Evolutionary conservation across 208 protist species (phyloP), one percentile per base, ranked within the genome.

Genomic region (Leishmania turanica): DNA sequence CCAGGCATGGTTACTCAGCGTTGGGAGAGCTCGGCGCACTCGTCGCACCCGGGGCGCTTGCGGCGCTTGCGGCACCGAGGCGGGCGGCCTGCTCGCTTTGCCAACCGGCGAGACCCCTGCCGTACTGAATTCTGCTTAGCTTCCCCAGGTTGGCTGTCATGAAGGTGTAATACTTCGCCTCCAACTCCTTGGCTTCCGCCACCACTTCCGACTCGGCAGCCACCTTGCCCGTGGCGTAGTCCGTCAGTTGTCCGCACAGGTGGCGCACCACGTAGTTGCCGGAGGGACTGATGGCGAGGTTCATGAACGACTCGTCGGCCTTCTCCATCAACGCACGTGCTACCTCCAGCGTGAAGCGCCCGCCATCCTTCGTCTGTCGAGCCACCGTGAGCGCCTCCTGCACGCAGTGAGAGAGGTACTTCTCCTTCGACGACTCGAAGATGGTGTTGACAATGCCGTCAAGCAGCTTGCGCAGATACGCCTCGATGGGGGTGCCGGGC

Each of bases 381-480:
- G 91, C 87, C 60, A 83, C 87, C 54, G 78, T 80, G 47, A 97
- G 85, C 42, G 90, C 89, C 34, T 89, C 83, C 80, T 97, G 91
- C n/a, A 95, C 88, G 79, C 91, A 95, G 85, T 97, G 95, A 11
- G 93, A 97, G 1, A 89, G 89, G 78, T 89, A 96, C 82, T 94
- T 93, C 72, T 97, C 88, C 71, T 88, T 78, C 79, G 90, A 90
- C 0, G 93, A 79, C n/a, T 94, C 89, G 56, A 91, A 91, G 49
- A 95, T 89, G 21, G 86, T 89, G 56, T 79, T 81, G n/a, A 88
- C 78, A 37, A 97, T 84, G 73, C 75, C 47, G 79, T 95, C 84
- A 56, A 92, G 84, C 56, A 94, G 81, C n/a, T 79, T 85, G 51
- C 83, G 81, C 60, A 95, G 66, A 54, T 91, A 81, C 42, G 64